A percentile compares a stretch with the other conserved stretches of the same genome.
Evolutionary conservation across 306 rosid genomes (phyloP).

Genomic region (Geum urbanum): DNA sequence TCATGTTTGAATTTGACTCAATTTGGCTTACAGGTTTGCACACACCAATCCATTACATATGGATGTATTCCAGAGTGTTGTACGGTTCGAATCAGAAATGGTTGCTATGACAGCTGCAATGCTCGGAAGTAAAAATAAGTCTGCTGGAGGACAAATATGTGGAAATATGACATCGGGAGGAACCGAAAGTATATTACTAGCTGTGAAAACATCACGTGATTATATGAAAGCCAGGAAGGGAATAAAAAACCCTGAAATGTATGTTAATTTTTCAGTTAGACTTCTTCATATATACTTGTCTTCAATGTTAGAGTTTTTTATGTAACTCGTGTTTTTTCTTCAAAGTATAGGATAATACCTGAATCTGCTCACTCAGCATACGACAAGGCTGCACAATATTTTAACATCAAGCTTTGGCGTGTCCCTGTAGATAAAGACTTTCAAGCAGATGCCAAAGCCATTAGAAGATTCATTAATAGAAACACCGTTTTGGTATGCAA

Average conservation of each 20-base stretch:
- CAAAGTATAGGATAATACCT: constrained; percentile 68
- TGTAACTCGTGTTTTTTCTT: constrained; percentile 17
- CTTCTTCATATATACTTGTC: constrained; percentile 6
- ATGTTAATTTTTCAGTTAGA: constrained; percentile 20
- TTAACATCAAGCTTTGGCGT: constrained; percentile 89
- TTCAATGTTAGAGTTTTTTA: constrained; percentile 7
- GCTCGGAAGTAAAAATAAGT: constrained; percentile 72
- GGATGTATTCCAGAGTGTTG: constrained; percentile 88
- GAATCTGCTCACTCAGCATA: constrained; percentile 94
- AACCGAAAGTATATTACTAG: constrained; percentile 91
- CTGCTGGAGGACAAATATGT: constrained; percentile 83
- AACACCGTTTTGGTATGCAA: constrained; percentile 74
- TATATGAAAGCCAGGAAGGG: constrained; percentile 80
- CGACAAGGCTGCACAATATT: constrained; percentile 97
- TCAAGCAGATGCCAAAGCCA: constrained; percentile 75
- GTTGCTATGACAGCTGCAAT: constrained; percentile 93
- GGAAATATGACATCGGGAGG: constrained; percentile 99
- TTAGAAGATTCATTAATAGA: constrained; percentile 56
- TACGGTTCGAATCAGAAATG: constrained; percentile 82
- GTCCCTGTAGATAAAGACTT: constrained; percentile 70
- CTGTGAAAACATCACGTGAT: constrained; percentile 91
- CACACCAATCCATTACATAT: constrained; percentile 95
- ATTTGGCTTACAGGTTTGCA: constrained; percentile 69
- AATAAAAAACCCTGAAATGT: constrained; percentile 89
- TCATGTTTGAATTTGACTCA: constrained; percentile 22